Evolutionary conservation across 2,329 filamentous ascomycete species (phyloP), one percentile per base, ranked within the genome.

Genomic region (Nothophoma quercina): DNA sequence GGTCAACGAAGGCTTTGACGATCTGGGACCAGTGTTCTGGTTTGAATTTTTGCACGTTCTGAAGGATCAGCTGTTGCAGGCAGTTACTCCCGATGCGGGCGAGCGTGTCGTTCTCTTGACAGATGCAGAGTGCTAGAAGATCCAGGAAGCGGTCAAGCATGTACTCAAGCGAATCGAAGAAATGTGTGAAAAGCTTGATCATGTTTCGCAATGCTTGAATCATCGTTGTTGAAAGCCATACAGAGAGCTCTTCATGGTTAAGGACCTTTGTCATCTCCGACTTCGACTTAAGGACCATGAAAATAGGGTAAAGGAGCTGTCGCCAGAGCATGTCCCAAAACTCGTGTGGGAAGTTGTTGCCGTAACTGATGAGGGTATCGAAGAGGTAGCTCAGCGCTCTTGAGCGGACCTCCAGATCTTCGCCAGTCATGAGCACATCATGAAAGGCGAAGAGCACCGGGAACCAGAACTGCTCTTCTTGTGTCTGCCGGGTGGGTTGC

Each of bases 311-410:
- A 1, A 99, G 83, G 53, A 99, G 85, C 72, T 99, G 95, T 41
- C 93, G 86, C 93, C 95, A 99, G 0, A 99, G 83, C 15, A 95
- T 96, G 73, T 99, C 95, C 95, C 95, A 99, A 72, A 99, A 99
- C 46, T 96, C 91, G 1, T 88, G 81, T 3, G 93, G 92, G 67
- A 97, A 99, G 62, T 91, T 90, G 15, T 91, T 90, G 28, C 96
- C 95, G 64, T 98, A 95, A 58, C 86, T 87, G 52, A 96, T 88
- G 6, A 99, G 81, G 0, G 92, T 92, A 53, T 98, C 93, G 66
- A 99, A 99, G 56, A 99, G 91, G 75, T 98, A 99, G 64, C 93
- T 96, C 32, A 99, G 81, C 2, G 96, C 95, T 64, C 84, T 77
- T 57, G 85, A 97, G 52, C 95, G 88, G 32, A 98, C 95, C 76